Evolutionary conservation across 2,329 filamentous ascomycete genomes (phyloP).

Genomic region (Cephalotrichum gorgonifer): DNA sequence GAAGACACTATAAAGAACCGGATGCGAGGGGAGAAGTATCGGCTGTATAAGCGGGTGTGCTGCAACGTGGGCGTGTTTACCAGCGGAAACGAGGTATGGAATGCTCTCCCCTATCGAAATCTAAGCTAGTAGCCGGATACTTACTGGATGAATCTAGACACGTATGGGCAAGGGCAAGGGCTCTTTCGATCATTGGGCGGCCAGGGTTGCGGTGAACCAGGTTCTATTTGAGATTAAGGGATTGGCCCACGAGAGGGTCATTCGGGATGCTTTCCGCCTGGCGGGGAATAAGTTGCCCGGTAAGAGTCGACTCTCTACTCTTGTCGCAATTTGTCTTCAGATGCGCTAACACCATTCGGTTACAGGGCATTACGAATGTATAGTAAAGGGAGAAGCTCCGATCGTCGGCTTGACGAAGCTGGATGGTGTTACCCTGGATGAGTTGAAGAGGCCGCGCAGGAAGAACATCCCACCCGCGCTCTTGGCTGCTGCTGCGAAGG

Average conservation of each 20-base stretch:
- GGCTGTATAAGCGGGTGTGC: constrained; percentile 80
- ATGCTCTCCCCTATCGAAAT: not conserved
- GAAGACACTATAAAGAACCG: constrained; percentile 88
- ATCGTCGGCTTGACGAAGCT: constrained; percentile 91
- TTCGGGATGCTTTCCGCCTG: constrained; percentile 83
- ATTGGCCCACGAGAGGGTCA: constrained; percentile 87
- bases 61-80: constrained; percentile 94
- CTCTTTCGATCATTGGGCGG: constrained; percentile 92
- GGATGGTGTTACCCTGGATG: constrained; percentile 71
- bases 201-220: constrained; percentile 80
- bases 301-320: constrained; percentile 30
- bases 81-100: constrained; percentile 75
- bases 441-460: constrained; percentile 65
- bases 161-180: constrained; percentile 99
- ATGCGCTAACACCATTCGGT: constrained; percentile 11
- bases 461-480: constrained; percentile 45
- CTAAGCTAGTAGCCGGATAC: constrained; percentile 1
- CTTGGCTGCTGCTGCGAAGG: constrained; percentile 17
- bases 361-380: constrained; percentile 77
- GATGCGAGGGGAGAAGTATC: constrained; percentile 83
- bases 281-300: constrained; percentile 92
- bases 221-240: constrained; percentile 90
- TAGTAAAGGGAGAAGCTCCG: constrained; percentile 81
- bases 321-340: not conserved
- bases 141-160: constrained; percentile 36